These are phyloP conservation scores for Claviceps lovelessii DNA, from an alignment of 2,329 filamentous ascomycete genomes.

Conservation along the genomic window DNA sequence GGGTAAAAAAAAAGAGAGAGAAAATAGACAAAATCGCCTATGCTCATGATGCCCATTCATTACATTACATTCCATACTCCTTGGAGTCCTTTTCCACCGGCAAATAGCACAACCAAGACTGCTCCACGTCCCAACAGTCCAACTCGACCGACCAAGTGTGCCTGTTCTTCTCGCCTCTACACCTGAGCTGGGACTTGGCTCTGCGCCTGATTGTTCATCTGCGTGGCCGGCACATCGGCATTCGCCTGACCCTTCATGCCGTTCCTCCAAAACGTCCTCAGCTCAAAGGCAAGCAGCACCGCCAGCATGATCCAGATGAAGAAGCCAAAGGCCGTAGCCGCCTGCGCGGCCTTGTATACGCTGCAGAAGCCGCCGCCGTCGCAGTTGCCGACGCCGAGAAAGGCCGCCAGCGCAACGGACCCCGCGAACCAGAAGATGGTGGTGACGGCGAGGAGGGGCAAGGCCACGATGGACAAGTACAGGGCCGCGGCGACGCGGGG, in stretches of 20 bases:
- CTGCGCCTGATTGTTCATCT: slow-evolving; percentile 7
- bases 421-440: slow-evolving; percentile 85
- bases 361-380: slow-evolving; percentile 41
- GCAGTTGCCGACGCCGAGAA: slow-evolving; percentile 39
- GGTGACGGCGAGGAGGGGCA: slow-evolving; percentile 56
- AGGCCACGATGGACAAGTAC: slow-evolving; percentile 50
- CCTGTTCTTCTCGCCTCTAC: too few species aligned
- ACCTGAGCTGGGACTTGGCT: slow-evolving; percentile 2
- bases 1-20: too few species aligned
- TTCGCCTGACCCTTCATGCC: slow-evolving; percentile 13
- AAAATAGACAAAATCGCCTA: not conserved
- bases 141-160: too few species aligned
- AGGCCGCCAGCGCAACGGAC: slow-evolving; percentile 60
- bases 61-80: too few species aligned
- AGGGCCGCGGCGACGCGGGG: slow-evolving; percentile 46
- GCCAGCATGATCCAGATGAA: slow-evolving; percentile 44
- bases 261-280: slow-evolving; percentile 24
- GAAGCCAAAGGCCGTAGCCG: slow-evolving; percentile 51
- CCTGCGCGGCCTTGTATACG: slow-evolving; percentile 36
- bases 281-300: slow-evolving; percentile 32
- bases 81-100: not conserved
- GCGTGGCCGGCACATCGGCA: slow-evolving; percentile 12
- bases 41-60: not conserved
- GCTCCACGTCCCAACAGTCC: not conserved
- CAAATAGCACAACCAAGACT: not conserved